Evolutionary conservation across 352 stramenopile species (phyloP).

Genomic region (Aphanomyces astaci): DNA sequence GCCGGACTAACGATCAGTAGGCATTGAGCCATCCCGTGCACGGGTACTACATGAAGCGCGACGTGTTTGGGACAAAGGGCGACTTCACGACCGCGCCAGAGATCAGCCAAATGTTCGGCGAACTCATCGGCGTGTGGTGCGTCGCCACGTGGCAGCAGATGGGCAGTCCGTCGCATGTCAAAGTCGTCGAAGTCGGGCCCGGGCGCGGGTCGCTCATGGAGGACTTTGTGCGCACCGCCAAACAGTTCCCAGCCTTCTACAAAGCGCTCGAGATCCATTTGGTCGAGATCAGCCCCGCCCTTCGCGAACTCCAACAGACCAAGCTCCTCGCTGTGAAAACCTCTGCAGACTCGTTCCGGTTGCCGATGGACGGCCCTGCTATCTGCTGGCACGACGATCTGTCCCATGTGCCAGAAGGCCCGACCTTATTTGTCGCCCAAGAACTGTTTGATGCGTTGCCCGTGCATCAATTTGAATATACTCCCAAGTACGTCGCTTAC

Average conservation of each 20-base stretch:
- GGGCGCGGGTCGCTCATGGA: constrained; percentile 91
- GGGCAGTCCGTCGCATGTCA: constrained; percentile 55
- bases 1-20: constrained; percentile 20
- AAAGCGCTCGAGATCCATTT: constrained; percentile 82
- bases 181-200: constrained; percentile 88
- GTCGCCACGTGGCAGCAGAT: constrained; percentile 88
- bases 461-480: constrained; percentile 94
- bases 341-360: constrained; percentile 28
- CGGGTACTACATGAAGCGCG: constrained; percentile 94
- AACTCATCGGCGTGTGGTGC: constrained; percentile 89
- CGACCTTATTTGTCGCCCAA: constrained; percentile 86
- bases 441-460: constrained; percentile 94
- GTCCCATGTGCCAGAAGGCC: constrained; percentile 56
- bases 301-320: constrained; percentile 87
- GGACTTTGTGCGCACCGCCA: constrained; percentile 87
- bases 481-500: constrained; percentile 58
- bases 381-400: constrained; percentile 86
- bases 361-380: constrained; percentile 41
- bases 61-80: constrained; percentile 85
- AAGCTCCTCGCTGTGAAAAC: constrained; percentile 50
- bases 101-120: constrained; percentile 92
- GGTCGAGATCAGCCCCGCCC: constrained; percentile 84
- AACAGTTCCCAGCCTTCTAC: constrained; percentile 85
- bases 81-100: constrained; percentile 93
- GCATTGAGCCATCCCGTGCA: constrained; percentile 86